Percentiles rank a stretch among this genome's conserved stretches.
phyloP scores from a whole-genome alignment of 2,329 filamentous ascomycete species.

The Rhynchosporium agropyri region DNA sequence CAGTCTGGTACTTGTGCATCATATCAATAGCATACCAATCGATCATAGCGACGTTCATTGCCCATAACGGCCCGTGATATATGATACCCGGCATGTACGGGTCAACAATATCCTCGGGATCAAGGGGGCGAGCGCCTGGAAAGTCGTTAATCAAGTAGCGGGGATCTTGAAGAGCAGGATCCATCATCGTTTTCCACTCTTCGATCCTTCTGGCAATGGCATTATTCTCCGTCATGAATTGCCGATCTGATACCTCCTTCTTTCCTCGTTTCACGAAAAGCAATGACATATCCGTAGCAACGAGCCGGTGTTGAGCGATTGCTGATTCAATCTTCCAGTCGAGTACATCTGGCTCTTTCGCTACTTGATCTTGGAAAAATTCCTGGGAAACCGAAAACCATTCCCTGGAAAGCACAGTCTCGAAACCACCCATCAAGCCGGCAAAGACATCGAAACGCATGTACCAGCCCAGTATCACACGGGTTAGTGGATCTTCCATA shows the following conservation, averaged over 20 bases:
- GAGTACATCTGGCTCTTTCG: constrained; percentile 63
- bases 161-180: constrained; percentile 63
- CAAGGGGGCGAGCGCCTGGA: constrained; percentile 53
- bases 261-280: constrained; percentile 71
- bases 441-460: constrained; percentile 84
- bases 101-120: constrained; percentile 70
- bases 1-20: constrained; percentile 78
- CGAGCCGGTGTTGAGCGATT: constrained; percentile 67
- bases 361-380: constrained; percentile 62
- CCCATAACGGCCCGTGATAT: constrained; percentile 70
- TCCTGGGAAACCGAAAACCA: constrained; percentile 65
- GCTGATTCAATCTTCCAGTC: constrained; percentile 68
- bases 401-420: constrained; percentile 70
- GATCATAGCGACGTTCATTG: constrained; percentile 72
- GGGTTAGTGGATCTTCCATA: constrained; percentile 68
- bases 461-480: constrained; percentile 86
- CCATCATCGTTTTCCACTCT: constrained; percentile 58
- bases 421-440: constrained; percentile 78
- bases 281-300: constrained; percentile 79
- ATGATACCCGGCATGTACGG: constrained; percentile 72
- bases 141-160: constrained; percentile 67
- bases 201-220: constrained; percentile 52
- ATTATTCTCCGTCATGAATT: constrained; percentile 66
- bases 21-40: constrained; percentile 79
- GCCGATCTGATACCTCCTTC: constrained; percentile 63